A percentile compares a stretch with the other conserved stretches of the same genome.
Conservation (phyloP, 768 basidiomycete genomes). For the Mycena belliarum region DNA sequence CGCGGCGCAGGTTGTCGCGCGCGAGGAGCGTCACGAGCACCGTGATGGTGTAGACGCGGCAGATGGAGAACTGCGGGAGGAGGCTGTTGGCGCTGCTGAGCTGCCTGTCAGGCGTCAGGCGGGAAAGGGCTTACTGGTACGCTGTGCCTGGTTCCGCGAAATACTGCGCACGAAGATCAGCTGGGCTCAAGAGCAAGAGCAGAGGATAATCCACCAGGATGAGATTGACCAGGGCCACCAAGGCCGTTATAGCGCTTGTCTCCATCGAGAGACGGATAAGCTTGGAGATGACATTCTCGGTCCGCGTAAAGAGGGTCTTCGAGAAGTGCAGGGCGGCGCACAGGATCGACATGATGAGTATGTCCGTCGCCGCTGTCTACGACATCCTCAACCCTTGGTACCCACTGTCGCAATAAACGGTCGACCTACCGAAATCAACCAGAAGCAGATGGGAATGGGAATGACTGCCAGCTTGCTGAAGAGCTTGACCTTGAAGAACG, state of each 20-base stretch:
- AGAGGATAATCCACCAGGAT: background rate
- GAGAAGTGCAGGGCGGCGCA: background rate
- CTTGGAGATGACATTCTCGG: background rate
- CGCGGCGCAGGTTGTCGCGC: background rate
- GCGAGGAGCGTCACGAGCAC: constrained; percentile 10
- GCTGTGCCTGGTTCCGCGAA: background rate
- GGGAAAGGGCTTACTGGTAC: background rate
- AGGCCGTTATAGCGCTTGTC: background rate
- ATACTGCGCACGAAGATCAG: background rate
- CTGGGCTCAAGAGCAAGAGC: too few relatives aligned
- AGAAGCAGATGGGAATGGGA: background rate
- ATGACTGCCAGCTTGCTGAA: background rate
- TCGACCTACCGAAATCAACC: constrained; percentile 4
- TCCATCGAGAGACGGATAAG: constrained; percentile 2
- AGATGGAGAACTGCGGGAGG: constrained; percentile 15
- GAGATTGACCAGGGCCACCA: background rate
- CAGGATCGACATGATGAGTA: constrained; percentile 8
- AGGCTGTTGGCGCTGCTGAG: constrained; percentile 1
- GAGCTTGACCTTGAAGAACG: background rate
- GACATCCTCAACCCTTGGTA: too few relatives aligned
- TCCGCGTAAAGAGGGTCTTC: background rate
- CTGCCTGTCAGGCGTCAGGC: background rate
- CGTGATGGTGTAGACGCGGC: constrained; percentile 14
- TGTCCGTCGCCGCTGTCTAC: constrained; percentile 12
- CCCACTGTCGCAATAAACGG: too few relatives aligned